Conservation (phyloP, 1,284 basidiomycete species). For the Retiboletus flavoniger region DNA sequence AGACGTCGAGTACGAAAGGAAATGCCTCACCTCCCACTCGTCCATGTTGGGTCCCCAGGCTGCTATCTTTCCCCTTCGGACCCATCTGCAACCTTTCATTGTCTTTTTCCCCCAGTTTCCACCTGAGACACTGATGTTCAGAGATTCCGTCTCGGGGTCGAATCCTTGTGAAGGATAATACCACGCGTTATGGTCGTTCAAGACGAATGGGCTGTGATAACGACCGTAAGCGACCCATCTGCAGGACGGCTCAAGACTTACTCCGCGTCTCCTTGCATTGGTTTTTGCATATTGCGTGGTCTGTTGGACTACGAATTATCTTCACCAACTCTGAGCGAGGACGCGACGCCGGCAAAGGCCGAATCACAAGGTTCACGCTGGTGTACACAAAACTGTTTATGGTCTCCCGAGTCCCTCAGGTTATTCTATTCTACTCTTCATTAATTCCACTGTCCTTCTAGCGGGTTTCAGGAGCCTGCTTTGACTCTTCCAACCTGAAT, state of each 20-base stretch:
- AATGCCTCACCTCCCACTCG: conserved; percentile 70
- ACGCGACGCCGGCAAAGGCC: conserved; percentile 24
- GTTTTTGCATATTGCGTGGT: conserved; percentile 25
- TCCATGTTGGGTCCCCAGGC: conserved; percentile 77
- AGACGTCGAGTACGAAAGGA: conserved; percentile 7
- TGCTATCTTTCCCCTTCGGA: conserved; percentile 71
- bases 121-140: conserved; percentile 43
- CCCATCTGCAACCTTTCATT: conserved; percentile 67
- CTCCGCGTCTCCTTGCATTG: conserved; percentile 35
- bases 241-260: conserved; percentile 10
- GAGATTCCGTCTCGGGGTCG: conserved; percentile 58
- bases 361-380: conserved; percentile 1
- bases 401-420: neutral
- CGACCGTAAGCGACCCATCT: conserved; percentile 8
- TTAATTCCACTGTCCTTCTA: neutral
- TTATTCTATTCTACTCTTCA: neutral
- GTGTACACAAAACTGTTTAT: neutral
- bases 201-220: conserved; percentile 42
- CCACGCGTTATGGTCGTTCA: conserved; percentile 73
- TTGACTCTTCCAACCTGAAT: neutral
- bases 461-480: neutral
- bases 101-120: conserved; percentile 83
- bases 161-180: conserved; percentile 73
- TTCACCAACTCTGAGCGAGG: neutral
- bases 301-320: neutral